These are phyloP conservation scores for Pulveroboletus ravenelii DNA, from an alignment of 768 basidiomycete genomes.

Conservation along the genomic window DNA sequence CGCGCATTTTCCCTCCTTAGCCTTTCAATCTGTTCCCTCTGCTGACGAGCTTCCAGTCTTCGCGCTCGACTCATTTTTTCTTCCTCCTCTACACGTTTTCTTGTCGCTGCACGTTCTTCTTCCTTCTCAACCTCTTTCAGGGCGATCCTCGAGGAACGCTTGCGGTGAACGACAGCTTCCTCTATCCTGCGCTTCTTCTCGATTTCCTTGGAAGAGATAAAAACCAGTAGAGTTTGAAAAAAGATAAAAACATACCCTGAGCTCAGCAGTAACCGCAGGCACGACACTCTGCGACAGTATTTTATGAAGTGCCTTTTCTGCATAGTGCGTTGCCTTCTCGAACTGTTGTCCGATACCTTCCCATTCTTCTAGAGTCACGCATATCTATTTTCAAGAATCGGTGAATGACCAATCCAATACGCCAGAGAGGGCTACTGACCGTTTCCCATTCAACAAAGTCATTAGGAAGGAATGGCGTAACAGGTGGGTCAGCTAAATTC, in stretches of 20 bases:
- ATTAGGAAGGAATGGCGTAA: conserved; percentile 31
- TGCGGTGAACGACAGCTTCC: conserved; percentile 76
- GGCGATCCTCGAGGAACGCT: conserved; percentile 87
- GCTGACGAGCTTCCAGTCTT: conserved; percentile 51
- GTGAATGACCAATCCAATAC: not conserved
- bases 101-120: conserved; percentile 57
- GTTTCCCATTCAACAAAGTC: conserved; percentile 90
- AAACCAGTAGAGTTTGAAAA: not conserved
- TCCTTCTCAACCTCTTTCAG: conserved; percentile 77
- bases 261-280: conserved; percentile 62
- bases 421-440: conserved; percentile 40
- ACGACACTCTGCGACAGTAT: conserved; percentile 60
- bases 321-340: conserved; percentile 68
- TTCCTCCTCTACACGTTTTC: conserved; percentile 58
- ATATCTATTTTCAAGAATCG: conserved; percentile 51
- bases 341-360: conserved; percentile 73
- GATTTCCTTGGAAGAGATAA: conserved; percentile 44
- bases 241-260: conserved; percentile 45
- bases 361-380: conserved; percentile 82
- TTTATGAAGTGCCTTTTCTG: conserved; percentile 77
- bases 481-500: not conserved
- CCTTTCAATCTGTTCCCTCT: conserved; percentile 54
- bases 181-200: conserved; percentile 60
- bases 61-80: conserved; percentile 63
- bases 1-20: conserved; percentile 53